Percentiles rank a stretch among this genome's conserved stretches.
Conservation (phyloP, 2,329 filamentous ascomycete genomes). For the Triangularia verruculosa region DNA sequence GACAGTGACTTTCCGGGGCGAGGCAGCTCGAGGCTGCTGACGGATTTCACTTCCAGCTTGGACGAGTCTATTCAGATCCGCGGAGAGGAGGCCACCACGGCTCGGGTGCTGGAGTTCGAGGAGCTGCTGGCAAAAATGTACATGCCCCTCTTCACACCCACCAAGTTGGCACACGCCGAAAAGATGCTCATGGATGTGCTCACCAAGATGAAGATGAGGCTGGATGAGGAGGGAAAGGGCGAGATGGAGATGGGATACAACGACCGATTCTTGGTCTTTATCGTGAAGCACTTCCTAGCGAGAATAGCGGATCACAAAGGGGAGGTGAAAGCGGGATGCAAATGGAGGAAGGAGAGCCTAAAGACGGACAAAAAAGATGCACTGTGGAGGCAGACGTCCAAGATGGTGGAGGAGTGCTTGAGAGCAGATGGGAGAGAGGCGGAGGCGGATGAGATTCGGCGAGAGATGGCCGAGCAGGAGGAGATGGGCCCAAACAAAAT, state of each 20-base stretch:
- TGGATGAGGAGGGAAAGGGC: background rate
- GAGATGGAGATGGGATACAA: slow-evolving; percentile 1
- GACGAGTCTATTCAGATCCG: background rate
- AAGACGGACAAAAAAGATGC: slow-evolving; percentile 16
- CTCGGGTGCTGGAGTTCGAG: slow-evolving; percentile 24
- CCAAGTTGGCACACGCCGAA: slow-evolving; percentile 11
- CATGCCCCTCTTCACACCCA: slow-evolving; percentile 23
- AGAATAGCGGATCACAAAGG: slow-evolving; percentile 22
- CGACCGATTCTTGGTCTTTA: slow-evolving; percentile 26
- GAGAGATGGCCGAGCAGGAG: slow-evolving; percentile 8
- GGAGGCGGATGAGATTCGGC: slow-evolving; percentile 19
- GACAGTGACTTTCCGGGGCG: background rate
- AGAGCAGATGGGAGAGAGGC: slow-evolving; percentile 14
- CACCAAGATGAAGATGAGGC: background rate
- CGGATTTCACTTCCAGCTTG: slow-evolving; percentile 16
- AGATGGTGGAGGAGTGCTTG: slow-evolving; percentile 21
- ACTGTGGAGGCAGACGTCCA: slow-evolving; percentile 28
- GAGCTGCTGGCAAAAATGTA: slow-evolving; percentile 26
- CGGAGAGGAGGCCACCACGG: slow-evolving; percentile 21
- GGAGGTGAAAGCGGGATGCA: slow-evolving; percentile 13
- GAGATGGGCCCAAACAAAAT: background rate
- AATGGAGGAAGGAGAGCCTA: slow-evolving; percentile 16
- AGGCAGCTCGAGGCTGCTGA: background rate
- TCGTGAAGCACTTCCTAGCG: slow-evolving; percentile 24
- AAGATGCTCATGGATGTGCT: slow-evolving; percentile 12